phyloP scores from a whole-genome alignment of 331 rosid species.

The Stylosanthes scabra region DNA sequence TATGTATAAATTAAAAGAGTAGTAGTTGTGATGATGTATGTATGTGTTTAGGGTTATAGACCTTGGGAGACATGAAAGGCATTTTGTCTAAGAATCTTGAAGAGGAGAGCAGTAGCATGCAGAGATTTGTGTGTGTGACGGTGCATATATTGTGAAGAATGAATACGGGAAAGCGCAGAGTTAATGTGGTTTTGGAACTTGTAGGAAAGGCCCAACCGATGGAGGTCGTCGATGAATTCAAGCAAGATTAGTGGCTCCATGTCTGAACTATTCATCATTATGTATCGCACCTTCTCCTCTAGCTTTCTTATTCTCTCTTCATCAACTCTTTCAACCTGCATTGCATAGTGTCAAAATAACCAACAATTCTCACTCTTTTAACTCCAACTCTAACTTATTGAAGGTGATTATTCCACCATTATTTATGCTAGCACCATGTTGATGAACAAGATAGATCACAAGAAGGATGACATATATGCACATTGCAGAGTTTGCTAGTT shows the following conservation, averaged over 20 bases:
- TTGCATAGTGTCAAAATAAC: background rate
- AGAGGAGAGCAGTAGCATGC: constrained; percentile 42
- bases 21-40: too few species aligned
- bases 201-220: constrained; percentile 43
- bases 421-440: too few species aligned
- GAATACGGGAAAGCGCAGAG: constrained; percentile 8
- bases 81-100: constrained; percentile 49
- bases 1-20: too few species aligned
- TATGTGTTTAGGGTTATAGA: background rate
- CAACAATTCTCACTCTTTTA: too few species aligned
- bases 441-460: too few species aligned
- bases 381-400: too few species aligned
- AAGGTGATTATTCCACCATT: too few species aligned
- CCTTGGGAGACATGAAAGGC: constrained; percentile 47
- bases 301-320: constrained; percentile 18
- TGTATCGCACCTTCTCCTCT: constrained; percentile 31
- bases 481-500: too few species aligned
- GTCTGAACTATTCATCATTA: background rate
- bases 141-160: background rate
- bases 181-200: constrained; percentile 33
- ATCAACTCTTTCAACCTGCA: constrained; percentile 12
- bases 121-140: background rate
- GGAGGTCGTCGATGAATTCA: constrained; percentile 47
- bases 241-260: constrained; percentile 1
- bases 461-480: background rate